Base-by-base conservation (phyloP, 345 rosid species). In the Linum tenue region DNA sequence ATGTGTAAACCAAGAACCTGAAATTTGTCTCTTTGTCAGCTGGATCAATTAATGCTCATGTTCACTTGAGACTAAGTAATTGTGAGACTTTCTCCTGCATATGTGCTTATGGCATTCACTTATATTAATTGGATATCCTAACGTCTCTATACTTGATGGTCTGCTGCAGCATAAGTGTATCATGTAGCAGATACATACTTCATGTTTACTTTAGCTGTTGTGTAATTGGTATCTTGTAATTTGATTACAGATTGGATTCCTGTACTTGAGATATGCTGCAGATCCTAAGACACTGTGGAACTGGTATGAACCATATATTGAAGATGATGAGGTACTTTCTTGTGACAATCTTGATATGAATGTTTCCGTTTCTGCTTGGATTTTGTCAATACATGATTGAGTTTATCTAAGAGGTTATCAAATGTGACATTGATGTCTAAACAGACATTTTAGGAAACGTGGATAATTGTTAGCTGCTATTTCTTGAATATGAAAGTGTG, bases 221-320 rank as follows among this genome's bases (percentile, higher is more conserved):
- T 58, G 44, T 36, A 50, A 16, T 64, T 73, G 48, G 78, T 58
- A 37, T 43, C 59, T 56, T 37, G 44, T 50, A 39, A 59, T 66
- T 68, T 53, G 37, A n/a, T 77, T 79, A 83, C 84, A 94, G 99
- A 64, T 94, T 79, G 99, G 99, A 73, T 94, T 94, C 72, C 86
- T 94, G 41, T 94, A 94, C 72, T 75, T 94, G 70, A 94, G 99
- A 77, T 94, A 90, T 76, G 91, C 92, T 67, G 99, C 75, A 60
- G 99, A 94, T 77, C 79, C 99, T 50, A 94, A 90, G 84, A 90
- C 96, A 36, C 60, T 94, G 51, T 94, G 99, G 97, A 79, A 77
- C 73, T 94, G 97, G 96, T 94, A 73, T 77, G 99, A 94, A 64
- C 92, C 91, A 39, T 94, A 88, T 72, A 72, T 90, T 53, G 83